Percentiles rank a stretch among this genome's conserved stretches.
Conservation (phyloP, 169 alveolate genomes). For the Pseudocohnilembus persalinus region DNA sequence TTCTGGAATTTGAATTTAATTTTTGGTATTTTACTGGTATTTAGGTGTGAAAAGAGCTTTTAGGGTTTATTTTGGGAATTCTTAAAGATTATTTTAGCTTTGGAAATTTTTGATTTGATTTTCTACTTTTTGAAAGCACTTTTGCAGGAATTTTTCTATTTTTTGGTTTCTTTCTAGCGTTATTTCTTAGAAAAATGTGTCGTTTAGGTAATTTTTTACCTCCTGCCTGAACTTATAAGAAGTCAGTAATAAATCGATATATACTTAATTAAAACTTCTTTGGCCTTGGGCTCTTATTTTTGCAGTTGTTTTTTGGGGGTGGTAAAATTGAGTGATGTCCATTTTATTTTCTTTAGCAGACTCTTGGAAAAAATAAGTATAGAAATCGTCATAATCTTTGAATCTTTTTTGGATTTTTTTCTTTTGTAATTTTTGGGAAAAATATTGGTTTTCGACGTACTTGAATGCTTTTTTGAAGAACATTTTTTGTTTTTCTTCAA, state of each 20-base stretch:
- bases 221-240: not conserved
- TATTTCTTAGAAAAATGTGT: not conserved
- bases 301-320: not conserved
- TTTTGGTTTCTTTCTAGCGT: not conserved
- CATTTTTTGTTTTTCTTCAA: not conserved
- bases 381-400: not conserved
- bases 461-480: not conserved
- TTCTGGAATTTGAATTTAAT: not conserved
- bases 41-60: not conserved
- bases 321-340: not conserved
- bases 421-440: not conserved
- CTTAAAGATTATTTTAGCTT: too few relatives aligned
- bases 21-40: not conserved
- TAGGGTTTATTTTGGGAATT: not conserved
- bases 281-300: not conserved
- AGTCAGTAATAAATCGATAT: not conserved
- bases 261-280: not conserved
- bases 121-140: not conserved
- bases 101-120: not conserved
- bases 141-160: not conserved
- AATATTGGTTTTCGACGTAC: not conserved
- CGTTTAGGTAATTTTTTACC: not conserved
- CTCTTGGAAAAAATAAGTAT: not conserved
- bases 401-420: not conserved
- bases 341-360: not conserved